These are phyloP conservation scores for Penicillium odoratum DNA, from an alignment of 495 filamentous ascomycete genomes.

Conservation along the genomic window DNA sequence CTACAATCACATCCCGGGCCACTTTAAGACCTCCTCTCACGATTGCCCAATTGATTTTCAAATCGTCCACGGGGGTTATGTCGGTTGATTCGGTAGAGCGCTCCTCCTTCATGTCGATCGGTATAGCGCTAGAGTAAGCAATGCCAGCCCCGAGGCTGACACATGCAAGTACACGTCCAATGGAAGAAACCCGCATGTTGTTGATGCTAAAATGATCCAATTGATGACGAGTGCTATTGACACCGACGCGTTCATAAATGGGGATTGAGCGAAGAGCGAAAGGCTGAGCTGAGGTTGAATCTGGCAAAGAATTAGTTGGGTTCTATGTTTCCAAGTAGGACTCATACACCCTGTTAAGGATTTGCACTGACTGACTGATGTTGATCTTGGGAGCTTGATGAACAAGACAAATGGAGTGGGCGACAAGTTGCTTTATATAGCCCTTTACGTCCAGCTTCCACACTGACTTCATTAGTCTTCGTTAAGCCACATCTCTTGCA, in stretches of 20 bases:
- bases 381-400: background rate
- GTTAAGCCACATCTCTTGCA: background rate
- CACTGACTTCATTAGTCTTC: background rate
- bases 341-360: background rate
- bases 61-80: background rate
- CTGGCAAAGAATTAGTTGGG: background rate
- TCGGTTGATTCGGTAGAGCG: background rate
- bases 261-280: background rate
- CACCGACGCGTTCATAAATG: background rate
- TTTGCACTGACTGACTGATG: background rate
- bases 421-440: background rate
- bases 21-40: background rate
- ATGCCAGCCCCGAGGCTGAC: constrained; percentile 1
- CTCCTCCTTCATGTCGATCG: background rate
- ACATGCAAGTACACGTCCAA: background rate
- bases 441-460: background rate
- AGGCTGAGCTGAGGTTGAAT: background rate
- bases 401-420: background rate
- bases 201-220: background rate
- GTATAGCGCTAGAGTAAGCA: background rate
- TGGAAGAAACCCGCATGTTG: constrained; percentile 1
- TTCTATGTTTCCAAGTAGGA: background rate
- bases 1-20: background rate
- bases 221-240: background rate
- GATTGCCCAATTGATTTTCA: background rate